phyloP scores from a whole-genome alignment of 2,329 filamentous ascomycete species.

The Fusarium sp. region DNA sequence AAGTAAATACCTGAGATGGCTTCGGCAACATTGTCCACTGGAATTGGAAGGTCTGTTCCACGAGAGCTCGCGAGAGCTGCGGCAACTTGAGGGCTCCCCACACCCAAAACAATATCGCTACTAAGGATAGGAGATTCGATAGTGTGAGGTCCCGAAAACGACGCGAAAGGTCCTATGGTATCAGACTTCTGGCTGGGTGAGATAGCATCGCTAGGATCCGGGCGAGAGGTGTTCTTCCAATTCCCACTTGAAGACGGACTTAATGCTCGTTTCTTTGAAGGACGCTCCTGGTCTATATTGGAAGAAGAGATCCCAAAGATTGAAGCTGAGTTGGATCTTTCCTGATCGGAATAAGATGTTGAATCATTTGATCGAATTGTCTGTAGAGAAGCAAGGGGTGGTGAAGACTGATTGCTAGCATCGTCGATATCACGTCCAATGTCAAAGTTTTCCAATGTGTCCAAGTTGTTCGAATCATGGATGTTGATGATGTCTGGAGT shows the following conservation, averaged over 20 bases:
- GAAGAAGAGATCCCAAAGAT: neutral
- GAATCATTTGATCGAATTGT: constrained; percentile 3
- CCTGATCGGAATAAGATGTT: neutral
- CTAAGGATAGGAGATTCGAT: constrained; percentile 10
- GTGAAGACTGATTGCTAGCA: constrained; percentile 18
- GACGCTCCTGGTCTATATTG: constrained; percentile 8
- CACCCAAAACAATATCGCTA: constrained; percentile 5
- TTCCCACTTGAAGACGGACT: constrained; percentile 29
- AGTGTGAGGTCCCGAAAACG: constrained; percentile 4
- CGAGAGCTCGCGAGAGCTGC: constrained; percentile 18
- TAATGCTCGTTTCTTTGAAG: constrained; percentile 36
- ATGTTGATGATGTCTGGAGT: constrained; percentile 44
- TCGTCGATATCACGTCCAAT: neutral
- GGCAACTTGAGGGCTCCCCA: constrained; percentile 4
- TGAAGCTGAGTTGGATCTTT: neutral
- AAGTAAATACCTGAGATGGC: constrained; percentile 39
- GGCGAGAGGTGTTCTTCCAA: constrained; percentile 23
- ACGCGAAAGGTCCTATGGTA: constrained; percentile 6
- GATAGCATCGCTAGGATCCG: constrained; percentile 9
- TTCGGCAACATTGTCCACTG: constrained; percentile 27
- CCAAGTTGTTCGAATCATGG: constrained; percentile 35
- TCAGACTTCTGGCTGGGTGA: constrained; percentile 30
- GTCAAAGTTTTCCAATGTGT: constrained; percentile 13
- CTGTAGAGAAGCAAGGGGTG: constrained; percentile 1
- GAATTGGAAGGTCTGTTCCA: constrained; percentile 1